A percentile compares a stretch with the other conserved stretches of the same genome.
phyloP scores from a whole-genome alignment of 1,284 basidiomycete genomes.

The Ganoderma lingzhi region DNA sequence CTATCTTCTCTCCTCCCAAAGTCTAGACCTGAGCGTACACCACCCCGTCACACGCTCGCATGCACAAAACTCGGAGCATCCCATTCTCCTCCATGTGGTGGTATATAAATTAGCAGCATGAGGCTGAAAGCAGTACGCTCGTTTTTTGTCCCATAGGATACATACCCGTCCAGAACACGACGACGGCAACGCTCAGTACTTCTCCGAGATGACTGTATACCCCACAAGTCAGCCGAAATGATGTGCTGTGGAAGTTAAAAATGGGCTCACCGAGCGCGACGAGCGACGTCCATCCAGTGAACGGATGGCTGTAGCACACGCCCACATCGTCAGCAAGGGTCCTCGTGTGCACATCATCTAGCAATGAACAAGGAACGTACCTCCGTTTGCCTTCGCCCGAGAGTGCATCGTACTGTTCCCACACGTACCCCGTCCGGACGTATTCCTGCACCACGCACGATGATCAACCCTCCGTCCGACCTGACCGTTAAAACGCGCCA shows the following conservation, averaged over 20 bases:
- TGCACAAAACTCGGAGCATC: background rate
- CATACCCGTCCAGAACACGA: background rate
- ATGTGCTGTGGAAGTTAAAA: constrained; percentile 25
- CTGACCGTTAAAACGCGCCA: background rate
- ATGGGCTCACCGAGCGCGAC: constrained; percentile 72
- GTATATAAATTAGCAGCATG: constrained; percentile 3
- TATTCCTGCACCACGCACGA: constrained; percentile 74
- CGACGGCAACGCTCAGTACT: constrained; percentile 42
- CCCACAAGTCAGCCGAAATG: background rate
- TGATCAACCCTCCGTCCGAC: background rate
- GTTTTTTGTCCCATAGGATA: background rate
- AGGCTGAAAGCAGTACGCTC: background rate
- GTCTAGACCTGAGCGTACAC: background rate
- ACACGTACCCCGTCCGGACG: constrained; percentile 90
- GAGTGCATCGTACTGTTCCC: constrained; percentile 93
- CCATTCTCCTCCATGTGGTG: background rate
- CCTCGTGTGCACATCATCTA: background rate
- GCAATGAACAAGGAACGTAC: constrained; percentile 46
- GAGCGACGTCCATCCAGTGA: constrained; percentile 93
- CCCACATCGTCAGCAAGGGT: background rate
- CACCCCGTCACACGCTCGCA: background rate
- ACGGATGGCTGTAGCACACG: constrained; percentile 74
- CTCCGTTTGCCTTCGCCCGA: constrained; percentile 88
- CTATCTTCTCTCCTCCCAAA: background rate
- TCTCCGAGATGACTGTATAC: constrained; percentile 51